A percentile compares a stretch with the other conserved stretches of the same genome.
Evolutionary conservation across 805 yeast species (phyloP).

Genomic region (Starmerella khaoyaiensis): DNA sequence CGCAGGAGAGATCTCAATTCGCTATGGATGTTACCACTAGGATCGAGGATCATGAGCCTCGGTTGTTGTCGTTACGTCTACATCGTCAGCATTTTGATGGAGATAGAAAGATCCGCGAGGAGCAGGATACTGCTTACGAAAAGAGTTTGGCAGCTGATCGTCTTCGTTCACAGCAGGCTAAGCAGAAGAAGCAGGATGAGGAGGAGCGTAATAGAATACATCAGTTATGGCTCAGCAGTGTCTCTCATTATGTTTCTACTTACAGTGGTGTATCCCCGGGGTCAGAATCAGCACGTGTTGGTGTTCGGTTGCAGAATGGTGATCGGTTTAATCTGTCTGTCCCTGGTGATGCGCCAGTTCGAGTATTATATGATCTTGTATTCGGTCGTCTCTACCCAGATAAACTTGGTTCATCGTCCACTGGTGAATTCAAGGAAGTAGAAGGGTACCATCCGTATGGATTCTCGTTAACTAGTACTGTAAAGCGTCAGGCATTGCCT

Average conservation of each 20-base stretch:
- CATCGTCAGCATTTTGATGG: conserved; percentile 49
- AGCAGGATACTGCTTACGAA: conserved; percentile 70
- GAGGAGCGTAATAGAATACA: conserved; percentile 8
- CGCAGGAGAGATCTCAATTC: neutral
- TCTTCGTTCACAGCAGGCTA: conserved; percentile 28
- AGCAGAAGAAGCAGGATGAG: conserved; percentile 25
- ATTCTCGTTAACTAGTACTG: conserved; percentile 42
- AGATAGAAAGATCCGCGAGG: conserved; percentile 45
- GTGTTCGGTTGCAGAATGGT: conserved; percentile 55
- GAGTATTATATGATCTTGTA: conserved; percentile 59
- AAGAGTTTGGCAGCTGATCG: conserved; percentile 58
- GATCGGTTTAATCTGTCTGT: conserved; percentile 43
- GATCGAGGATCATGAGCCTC: conserved; percentile 47
- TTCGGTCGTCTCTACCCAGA: conserved; percentile 35
- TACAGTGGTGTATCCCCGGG: conserved; percentile 23
- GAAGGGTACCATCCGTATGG: conserved; percentile 32
- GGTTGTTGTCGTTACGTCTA: conserved; percentile 44
- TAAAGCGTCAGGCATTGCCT: conserved; percentile 40
- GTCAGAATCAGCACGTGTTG: conserved; percentile 40
- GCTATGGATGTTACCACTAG: conserved; percentile 41
- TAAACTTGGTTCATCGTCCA: conserved; percentile 17
- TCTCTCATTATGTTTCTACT: conserved; percentile 21
- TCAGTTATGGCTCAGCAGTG: conserved; percentile 23
- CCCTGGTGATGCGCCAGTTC: conserved; percentile 35
- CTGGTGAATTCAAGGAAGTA: conserved; percentile 14